Evolutionary conservation across 176 grass and related monocot species (phyloP).

Genomic region (Carex parvula): DNA sequence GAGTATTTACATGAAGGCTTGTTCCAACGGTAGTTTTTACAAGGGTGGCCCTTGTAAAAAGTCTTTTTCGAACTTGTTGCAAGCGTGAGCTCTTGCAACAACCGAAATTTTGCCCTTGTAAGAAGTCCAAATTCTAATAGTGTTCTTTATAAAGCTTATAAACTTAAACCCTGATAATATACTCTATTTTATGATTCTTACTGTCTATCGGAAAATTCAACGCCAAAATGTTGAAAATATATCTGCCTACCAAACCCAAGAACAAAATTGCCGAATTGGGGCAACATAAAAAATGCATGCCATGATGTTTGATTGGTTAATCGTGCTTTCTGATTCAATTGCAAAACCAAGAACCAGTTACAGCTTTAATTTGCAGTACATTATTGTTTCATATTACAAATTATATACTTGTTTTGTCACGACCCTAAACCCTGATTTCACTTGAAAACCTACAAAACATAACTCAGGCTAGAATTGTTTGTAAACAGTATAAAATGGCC

Average conservation of each 20-base stretch:
- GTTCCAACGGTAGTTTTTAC: no score
- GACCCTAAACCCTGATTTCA: neutral
- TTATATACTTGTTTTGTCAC: neutral
- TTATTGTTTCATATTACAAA: neutral
- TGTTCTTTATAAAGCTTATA: neutral
- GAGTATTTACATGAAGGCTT: no score
- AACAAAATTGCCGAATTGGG: no score
- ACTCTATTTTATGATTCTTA: neutral
- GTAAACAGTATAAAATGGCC: neutral
- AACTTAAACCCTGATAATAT: neutral
- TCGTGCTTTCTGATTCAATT: neutral
- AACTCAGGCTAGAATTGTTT: neutral
- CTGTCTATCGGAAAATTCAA: neutral
- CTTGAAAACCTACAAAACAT: neutral
- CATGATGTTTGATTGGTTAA: neutral
- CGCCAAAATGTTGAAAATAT: neutral
- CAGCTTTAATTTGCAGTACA: neutral
- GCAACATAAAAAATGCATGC: neutral
- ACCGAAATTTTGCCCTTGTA: no score
- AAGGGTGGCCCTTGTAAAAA: no score
- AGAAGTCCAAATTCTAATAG: neutral
- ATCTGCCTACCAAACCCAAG: no score
- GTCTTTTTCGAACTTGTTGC: no score
- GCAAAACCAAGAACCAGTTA: neutral
- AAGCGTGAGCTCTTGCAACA: no score